Base-by-base conservation (phyloP, 177 flowering plant species). In the Vitis hybrid region DNA sequence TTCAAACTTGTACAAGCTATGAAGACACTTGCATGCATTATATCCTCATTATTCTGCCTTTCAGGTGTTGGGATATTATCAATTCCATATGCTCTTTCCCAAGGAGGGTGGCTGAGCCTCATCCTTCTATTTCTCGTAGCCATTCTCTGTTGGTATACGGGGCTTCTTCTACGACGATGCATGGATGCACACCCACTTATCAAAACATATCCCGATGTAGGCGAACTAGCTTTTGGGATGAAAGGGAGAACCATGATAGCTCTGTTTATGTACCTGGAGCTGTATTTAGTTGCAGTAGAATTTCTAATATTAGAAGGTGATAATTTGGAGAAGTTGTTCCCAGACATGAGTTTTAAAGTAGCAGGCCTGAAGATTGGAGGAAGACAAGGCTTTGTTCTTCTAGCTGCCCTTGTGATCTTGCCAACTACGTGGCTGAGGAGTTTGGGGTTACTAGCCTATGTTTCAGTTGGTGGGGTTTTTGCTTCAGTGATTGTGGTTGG, bases 231-330 rank as follows among this genome's bases (percentile, higher is more conserved):
- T 12, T 89, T 87, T 54, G 93, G 93, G 14, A 16, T 10, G 58
- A 82, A 71, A 51, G 93, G 93, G 61, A 78, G 84, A 72, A 69
- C 74, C 49, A 1, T 81, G 10, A 68, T 88, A 10, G 77, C 89
- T 14, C 10, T 73, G 2, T 80, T 87, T 75, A 74, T 86, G 81
- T 82, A 78, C 59, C 80, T 85, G 10, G 90, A 91, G 69, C 72
- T 87, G 5, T 90, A 78, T 53, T 65, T 87, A 15, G 85, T 83
- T 6, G 87, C 88, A 1, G 82, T 79, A 0, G 91, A 81, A 73
- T 88, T 85, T 69, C 71, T 91, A 57, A 87, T 91, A 70, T 31
- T 90, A 31, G 90, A 84, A 81, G 92, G 95, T 12, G 90, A 90
- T 51, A 86, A 84, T 64, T 59, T 88, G 3, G 74, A 81, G 8